Percentiles rank a stretch among this genome's conserved stretches.
Conservation (phyloP, 2,329 filamentous ascomycete genomes). For the Knoxdaviesia proteae region DNA sequence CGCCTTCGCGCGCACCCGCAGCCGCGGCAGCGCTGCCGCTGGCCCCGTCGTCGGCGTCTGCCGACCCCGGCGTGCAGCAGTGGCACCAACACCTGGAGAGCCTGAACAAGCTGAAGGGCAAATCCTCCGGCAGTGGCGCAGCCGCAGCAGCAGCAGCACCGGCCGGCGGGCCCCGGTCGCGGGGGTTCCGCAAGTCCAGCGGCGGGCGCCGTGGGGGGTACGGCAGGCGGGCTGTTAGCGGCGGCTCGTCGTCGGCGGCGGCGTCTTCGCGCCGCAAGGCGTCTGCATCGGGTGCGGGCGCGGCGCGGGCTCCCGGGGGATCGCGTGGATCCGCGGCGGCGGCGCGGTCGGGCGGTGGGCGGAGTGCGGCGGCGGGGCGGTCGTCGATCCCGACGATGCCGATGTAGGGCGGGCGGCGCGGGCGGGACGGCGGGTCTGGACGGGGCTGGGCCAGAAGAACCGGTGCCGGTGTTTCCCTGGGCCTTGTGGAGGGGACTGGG, state of each 20-base stretch:
- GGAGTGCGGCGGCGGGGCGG: neutral
- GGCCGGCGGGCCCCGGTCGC: neutral
- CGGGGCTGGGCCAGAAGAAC: too few relatives aligned
- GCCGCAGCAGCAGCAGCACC: neutral
- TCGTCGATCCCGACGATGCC: conserved; percentile 4
- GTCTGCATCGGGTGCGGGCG: too few relatives aligned
- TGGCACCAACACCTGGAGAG: conserved; percentile 10
- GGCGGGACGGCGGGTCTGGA: too few relatives aligned
- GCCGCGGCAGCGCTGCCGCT: conserved; percentile 10
- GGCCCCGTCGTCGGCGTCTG: conserved; percentile 14
- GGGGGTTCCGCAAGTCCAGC: neutral
- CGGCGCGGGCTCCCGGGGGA: too few relatives aligned
- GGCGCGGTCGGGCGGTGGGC: neutral
- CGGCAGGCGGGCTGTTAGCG: too few relatives aligned
- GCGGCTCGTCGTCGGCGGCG: too few relatives aligned
- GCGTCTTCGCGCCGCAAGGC: too few relatives aligned
- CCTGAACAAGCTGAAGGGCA: too few relatives aligned
- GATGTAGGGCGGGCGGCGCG: neutral
- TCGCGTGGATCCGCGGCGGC: conserved; percentile 5
- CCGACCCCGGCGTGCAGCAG: conserved; percentile 9
- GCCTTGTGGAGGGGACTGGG: too few relatives aligned
- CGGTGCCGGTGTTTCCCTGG: too few relatives aligned
- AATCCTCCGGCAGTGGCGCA: too few relatives aligned
- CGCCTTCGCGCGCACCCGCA: conserved; percentile 2
- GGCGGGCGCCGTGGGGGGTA: neutral